These are phyloP conservation scores for Suhomyces emberorum DNA, from an alignment of 805 yeast species.

Conservation along the genomic window DNA sequence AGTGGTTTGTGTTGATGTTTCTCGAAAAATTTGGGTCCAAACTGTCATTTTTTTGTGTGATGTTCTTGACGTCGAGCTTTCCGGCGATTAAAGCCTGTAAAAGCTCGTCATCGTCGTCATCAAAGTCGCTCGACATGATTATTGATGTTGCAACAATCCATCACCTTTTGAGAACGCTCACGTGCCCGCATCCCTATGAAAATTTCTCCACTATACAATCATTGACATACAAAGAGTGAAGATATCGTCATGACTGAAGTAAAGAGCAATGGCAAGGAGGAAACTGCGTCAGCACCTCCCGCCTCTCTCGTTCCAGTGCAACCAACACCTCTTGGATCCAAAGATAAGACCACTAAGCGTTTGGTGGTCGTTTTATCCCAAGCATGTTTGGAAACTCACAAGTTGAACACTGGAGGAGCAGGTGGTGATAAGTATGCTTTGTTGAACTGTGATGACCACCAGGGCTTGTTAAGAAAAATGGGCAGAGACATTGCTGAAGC, in stretches of 20 bases:
- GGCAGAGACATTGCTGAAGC: constrained; percentile 97
- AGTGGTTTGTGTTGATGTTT: background rate
- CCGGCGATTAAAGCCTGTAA: constrained; percentile 45
- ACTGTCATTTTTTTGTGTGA: background rate
- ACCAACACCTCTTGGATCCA: constrained; percentile 76
- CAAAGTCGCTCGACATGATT: constrained; percentile 22
- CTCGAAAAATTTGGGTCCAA: background rate
- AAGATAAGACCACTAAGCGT: constrained; percentile 82
- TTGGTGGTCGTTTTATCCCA: constrained; percentile 92
- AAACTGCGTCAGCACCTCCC: constrained; percentile 23
- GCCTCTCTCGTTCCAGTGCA: constrained; percentile 86
- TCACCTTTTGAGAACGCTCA: constrained; percentile 1
- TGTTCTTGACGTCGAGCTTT: constrained; percentile 8
- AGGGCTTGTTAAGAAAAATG: constrained; percentile 90
- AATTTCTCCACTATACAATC: constrained; percentile 7
- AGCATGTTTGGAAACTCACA: constrained; percentile 94
- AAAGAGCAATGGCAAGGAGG: constrained; percentile 7
- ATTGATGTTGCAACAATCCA: background rate
- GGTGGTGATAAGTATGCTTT: constrained; percentile 88
- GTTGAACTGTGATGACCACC: constrained; percentile 97
- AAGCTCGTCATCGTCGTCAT: constrained; percentile 43
- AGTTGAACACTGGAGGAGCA: constrained; percentile 70
- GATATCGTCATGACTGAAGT: background rate
- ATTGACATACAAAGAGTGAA: no score
- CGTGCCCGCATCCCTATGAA: constrained; percentile 2